Evolutionary conservation across 352 stramenopile genomes (phyloP).

Genomic region (Phytophthora capsici): DNA sequence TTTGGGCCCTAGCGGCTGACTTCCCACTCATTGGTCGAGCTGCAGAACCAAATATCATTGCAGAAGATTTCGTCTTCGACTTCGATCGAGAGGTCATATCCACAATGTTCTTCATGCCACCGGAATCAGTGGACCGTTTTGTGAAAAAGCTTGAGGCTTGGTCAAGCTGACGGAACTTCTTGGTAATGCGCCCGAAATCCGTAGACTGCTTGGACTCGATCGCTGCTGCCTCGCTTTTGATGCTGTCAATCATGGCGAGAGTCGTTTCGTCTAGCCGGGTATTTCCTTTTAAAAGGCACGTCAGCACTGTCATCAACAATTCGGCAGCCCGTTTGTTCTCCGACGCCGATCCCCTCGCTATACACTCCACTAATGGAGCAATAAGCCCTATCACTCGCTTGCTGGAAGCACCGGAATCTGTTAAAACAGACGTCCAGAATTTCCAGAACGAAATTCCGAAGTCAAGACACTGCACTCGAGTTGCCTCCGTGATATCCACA

Average conservation of each 20-base stretch:
- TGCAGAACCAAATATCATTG: constrained; percentile 22
- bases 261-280: constrained; percentile 60
- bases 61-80: constrained; percentile 20
- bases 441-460: constrained; percentile 79
- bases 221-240: constrained; percentile 49
- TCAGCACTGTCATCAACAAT: constrained; percentile 70
- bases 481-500: constrained; percentile 50
- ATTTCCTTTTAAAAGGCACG: constrained; percentile 55
- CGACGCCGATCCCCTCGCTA: constrained; percentile 48
- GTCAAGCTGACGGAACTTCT: constrained; percentile 72
- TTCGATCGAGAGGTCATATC: constrained; percentile 38
- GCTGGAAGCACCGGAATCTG: constrained; percentile 53
- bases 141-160: constrained; percentile 63
- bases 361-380: constrained; percentile 59
- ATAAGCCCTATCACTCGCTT: constrained; percentile 66
- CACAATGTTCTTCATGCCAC: constrained; percentile 16
- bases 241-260: constrained; percentile 54
- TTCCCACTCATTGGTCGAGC: constrained; percentile 65
- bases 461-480: constrained; percentile 70
- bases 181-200: constrained; percentile 65
- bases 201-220: constrained; percentile 77
- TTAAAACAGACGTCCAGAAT: constrained; percentile 66
- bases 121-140: constrained; percentile 36
- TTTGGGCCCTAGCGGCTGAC: constrained; percentile 60
- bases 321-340: constrained; percentile 73